Evolutionary conservation across 1,284 basidiomycete genomes (phyloP), one percentile per base, ranked within the genome.

Genomic region (Puccinia hordei): DNA sequence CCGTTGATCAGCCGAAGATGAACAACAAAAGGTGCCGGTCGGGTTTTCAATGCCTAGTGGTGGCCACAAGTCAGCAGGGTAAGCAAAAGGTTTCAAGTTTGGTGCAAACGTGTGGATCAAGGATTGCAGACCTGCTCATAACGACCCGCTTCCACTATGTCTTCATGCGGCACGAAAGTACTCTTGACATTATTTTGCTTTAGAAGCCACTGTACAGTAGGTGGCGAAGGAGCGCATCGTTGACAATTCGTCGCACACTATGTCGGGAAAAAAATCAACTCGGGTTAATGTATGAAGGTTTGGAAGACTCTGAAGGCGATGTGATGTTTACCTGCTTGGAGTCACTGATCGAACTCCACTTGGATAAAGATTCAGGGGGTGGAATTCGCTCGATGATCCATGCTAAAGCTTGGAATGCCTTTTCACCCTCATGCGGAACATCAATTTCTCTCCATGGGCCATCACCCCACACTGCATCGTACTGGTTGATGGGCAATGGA

Each of bases 331-430:
- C 73, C 73, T 80, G 53, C 61, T 46, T 27, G 24, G 55, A 33
- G 38, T 53, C 38, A 19, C n/a, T 44, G 61, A 80, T 68, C 2
- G 90, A 89, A 89, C 92, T 94, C 75, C 89, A 87, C 33, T 87
- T 86, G 82, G 91, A 89, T 79, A 89, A 87, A 30, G 89, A 89
- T 53, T 91, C 89, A 80, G 93, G 89, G 81, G 90, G 89, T 5
- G 92, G 91, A 81, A 95, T 89, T 73, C 93, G 90, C 84, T 95
- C 93, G 19, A 93, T 88, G 44, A 96, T 87, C 94, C 94, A 97
- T 0, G 93, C 92, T 10, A 95, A 85, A 9, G 90, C 88, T 82
- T 90, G 90, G 87, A 94, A 95, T 0, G 90, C 92, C 1, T 89
- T 88, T 51, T 86, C 85, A 8, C 93, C 91, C 83, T 95, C 92